A percentile compares a stretch with the other conserved stretches of the same genome.
Evolutionary conservation across 306 rosid species (phyloP).

Genomic region (Clitoria ternatea): DNA sequence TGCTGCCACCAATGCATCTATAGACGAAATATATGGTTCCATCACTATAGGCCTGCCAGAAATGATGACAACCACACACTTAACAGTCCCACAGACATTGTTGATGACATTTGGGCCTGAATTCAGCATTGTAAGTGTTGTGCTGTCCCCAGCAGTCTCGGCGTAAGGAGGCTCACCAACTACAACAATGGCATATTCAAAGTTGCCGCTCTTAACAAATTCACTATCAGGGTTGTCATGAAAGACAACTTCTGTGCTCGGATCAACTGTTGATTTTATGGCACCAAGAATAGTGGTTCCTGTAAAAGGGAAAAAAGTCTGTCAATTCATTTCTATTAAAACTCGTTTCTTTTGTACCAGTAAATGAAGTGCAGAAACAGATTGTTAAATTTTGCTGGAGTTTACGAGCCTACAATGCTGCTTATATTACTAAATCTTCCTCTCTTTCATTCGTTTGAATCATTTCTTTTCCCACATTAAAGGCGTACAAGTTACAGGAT

Average conservation of each 20-base stretch:
- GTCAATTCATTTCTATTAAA: slow-evolving; percentile 16
- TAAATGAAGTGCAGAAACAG: neutral
- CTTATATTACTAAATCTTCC: neutral
- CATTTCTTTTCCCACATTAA: neutral
- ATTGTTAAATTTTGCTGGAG: neutral
- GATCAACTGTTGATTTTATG: slow-evolving; percentile 60
- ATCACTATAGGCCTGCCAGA: slow-evolving; percentile 87
- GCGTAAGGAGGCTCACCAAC: slow-evolving; percentile 89
- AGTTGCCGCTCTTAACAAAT: slow-evolving; percentile 61
- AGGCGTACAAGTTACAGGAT: neutral
- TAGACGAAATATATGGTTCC: slow-evolving; percentile 63
- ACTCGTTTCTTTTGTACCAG: neutral
- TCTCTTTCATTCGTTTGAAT: neutral
- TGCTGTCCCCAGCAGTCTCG: slow-evolving; percentile 75
- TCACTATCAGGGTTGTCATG: slow-evolving; percentile 63
- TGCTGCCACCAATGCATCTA: slow-evolving; percentile 78
- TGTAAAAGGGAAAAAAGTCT: slow-evolving; percentile 33
- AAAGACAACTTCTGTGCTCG: slow-evolving; percentile 57
- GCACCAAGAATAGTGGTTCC: slow-evolving; percentile 86
- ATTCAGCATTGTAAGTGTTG: slow-evolving; percentile 55
- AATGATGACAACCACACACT: slow-evolving; percentile 65
- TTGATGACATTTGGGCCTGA: slow-evolving; percentile 65
- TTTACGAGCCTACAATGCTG: neutral
- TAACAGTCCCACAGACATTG: slow-evolving; percentile 62
- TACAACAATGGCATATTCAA: slow-evolving; percentile 74